Evolutionary conservation across 2,329 filamentous ascomycete species (phyloP).

Genomic region (Pseudogymnoascus sp.): DNA sequence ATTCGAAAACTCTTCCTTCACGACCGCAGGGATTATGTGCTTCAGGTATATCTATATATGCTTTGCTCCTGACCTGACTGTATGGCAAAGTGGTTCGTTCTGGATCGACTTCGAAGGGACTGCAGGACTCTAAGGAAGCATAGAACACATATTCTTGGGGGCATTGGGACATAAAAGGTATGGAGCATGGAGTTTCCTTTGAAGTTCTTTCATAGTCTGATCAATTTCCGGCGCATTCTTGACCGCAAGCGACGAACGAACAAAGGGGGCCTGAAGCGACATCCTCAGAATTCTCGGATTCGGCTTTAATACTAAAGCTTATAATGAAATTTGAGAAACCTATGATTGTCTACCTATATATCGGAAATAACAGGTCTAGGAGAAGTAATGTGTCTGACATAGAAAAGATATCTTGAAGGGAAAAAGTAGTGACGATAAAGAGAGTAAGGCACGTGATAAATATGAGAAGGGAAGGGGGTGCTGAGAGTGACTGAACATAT

Average conservation of each 20-base stretch:
- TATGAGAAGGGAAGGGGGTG: not conserved
- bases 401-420: not conserved
- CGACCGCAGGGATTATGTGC: not conserved
- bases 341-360: not conserved
- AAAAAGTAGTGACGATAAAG: not conserved
- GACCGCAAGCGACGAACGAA: constrained; percentile 3
- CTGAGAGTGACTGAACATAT: not conserved
- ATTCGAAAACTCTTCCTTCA: not conserved
- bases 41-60: not conserved
- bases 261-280: not conserved
- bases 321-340: not conserved
- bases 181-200: not conserved
- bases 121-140: not conserved
- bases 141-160: not conserved
- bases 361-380: not conserved
- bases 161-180: not conserved
- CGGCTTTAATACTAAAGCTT: not conserved
- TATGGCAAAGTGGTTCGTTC: not conserved
- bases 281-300: not conserved
- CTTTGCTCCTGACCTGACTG: not conserved
- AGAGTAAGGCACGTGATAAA: not conserved
- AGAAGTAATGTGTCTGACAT: not conserved
- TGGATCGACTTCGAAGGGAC: not conserved
- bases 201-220: not conserved
- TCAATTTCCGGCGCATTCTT: not conserved